These are phyloP conservation scores for Citrus cavaleriei DNA, from an alignment of 345 rosid species.

Conservation along the genomic window DNA sequence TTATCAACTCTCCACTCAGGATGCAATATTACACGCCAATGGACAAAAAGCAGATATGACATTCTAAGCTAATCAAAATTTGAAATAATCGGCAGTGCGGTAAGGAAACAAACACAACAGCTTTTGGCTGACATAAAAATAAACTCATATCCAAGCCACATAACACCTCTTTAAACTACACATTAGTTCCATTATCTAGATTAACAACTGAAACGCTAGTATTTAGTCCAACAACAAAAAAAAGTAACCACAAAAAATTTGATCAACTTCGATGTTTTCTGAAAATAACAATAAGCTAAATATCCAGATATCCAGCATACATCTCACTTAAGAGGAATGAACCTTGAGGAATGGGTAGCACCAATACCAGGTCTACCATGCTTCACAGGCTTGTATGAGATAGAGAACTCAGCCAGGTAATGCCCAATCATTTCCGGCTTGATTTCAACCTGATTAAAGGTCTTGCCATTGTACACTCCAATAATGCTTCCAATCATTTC, in stretches of 20 bases:
- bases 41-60: not conserved
- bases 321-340: conserved; percentile 88
- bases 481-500: conserved; percentile 96
- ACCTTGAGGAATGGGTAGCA: conserved; percentile 97
- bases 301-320: not conserved
- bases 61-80: not conserved
- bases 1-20: not conserved
- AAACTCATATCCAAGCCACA: not conserved
- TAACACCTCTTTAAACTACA: not conserved
- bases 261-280: not conserved
- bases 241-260: conserved; percentile 8
- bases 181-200: conserved; percentile 6
- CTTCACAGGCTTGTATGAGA: conserved; percentile 91
- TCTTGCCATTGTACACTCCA: conserved; percentile 94
- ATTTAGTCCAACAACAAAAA: not conserved
- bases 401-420: conserved; percentile 80
- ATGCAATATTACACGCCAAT: not conserved
- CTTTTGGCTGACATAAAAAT: not conserved
- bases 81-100: not conserved
- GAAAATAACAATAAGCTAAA: not conserved
- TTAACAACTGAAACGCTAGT: not conserved
- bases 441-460: conserved; percentile 92
- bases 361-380: conserved; percentile 97
- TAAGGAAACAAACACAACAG: not conserved
- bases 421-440: conserved; percentile 97